Evolutionary conservation across 495 filamentous ascomycete species (phyloP).

Genomic region (Aspergillus mulundensis): DNA sequence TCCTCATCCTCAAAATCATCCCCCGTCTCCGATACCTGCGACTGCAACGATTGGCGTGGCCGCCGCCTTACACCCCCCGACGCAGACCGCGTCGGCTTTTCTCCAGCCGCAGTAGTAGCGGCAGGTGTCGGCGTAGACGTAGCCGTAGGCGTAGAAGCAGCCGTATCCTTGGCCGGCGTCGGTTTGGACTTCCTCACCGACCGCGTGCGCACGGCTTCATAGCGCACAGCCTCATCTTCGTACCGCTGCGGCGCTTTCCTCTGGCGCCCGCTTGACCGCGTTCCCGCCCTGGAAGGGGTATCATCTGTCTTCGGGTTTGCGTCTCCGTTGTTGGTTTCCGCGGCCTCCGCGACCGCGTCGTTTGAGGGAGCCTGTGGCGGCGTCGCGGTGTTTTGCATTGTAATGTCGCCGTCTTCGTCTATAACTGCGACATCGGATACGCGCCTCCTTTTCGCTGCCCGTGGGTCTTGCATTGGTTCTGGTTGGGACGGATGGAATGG

Average conservation of each 20-base stretch:
- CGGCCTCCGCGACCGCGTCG: constrained; percentile 2
- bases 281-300: constrained; percentile 25
- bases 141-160: constrained; percentile 15
- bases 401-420: constrained; percentile 36
- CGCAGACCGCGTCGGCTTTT: constrained; percentile 8
- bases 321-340: neutral
- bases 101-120: neutral
- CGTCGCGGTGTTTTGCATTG: constrained; percentile 23
- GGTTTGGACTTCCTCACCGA: constrained; percentile 20
- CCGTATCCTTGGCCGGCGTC: neutral
- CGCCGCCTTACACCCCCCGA: constrained; percentile 24
- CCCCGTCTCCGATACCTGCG: constrained; percentile 13
- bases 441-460: constrained; percentile 39
- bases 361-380: neutral
- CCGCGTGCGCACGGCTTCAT: constrained; percentile 22
- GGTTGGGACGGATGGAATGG: neutral
- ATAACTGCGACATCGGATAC: constrained; percentile 25
- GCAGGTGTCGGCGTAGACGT: neutral
- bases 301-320: constrained; percentile 9
- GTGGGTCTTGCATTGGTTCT: constrained; percentile 34
- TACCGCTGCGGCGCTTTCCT: constrained; percentile 39
- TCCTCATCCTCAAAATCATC: constrained; percentile 6
- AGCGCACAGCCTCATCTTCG: constrained; percentile 23
- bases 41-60: neutral
- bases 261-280: constrained; percentile 38